These are phyloP conservation scores for Bipolaris zeicola DNA, from an alignment of 2,329 filamentous ascomycete species.

Conservation along the genomic window DNA sequence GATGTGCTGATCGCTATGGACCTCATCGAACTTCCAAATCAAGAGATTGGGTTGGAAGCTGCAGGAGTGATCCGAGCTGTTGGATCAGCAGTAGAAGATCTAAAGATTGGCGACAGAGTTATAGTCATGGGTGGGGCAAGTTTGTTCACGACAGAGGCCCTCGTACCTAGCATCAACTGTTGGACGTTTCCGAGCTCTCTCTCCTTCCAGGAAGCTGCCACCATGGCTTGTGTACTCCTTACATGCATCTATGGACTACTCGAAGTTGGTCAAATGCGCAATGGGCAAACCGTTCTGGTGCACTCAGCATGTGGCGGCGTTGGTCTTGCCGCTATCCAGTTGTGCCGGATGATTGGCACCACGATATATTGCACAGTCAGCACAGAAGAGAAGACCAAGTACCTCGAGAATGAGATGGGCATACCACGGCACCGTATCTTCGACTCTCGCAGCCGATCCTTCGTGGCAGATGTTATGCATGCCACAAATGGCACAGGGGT, in stretches of 20 bases:
- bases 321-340: slow-evolving; percentile 29
- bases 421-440: slow-evolving; percentile 44
- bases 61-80: background rate
- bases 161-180: too few species aligned
- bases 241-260: too few species aligned
- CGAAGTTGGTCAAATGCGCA: too few species aligned
- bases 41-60: background rate
- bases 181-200: too few species aligned
- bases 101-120: background rate
- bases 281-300: slow-evolving; percentile 28
- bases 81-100: background rate
- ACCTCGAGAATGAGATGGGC: slow-evolving; percentile 20
- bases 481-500: slow-evolving; percentile 34
- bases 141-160: too few species aligned
- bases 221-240: too few species aligned
- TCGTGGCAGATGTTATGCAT: background rate
- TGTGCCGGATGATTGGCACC: slow-evolving; percentile 7
- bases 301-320: slow-evolving; percentile 27
- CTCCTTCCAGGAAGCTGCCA: too few species aligned
- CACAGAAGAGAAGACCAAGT: slow-evolving; percentile 22
- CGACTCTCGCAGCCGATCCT: slow-evolving; percentile 21
- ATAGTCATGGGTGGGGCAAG: background rate
- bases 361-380: slow-evolving; percentile 35
- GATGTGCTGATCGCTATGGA: background rate
- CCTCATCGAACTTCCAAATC: background rate